These are phyloP conservation scores for Funneliformis geosporum DNA, from an alignment of 192 early-diverging fungal species.

Conservation along the genomic window DNA sequence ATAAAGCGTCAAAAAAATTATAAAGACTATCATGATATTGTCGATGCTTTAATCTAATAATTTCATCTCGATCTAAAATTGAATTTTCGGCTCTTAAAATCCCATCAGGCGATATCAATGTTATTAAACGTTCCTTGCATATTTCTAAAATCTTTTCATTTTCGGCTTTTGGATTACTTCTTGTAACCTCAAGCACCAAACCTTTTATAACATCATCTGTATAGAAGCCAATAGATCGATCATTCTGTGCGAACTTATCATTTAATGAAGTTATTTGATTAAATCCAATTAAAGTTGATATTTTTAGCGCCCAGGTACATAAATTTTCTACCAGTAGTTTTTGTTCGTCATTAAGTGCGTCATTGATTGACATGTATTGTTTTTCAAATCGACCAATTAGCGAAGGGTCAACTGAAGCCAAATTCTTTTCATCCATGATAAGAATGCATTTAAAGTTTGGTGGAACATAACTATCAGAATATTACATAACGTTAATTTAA, in stretches of 20 bases:
- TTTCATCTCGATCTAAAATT: conserved; percentile 1
- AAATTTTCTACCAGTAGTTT: background rate
- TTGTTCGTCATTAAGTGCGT: background rate
- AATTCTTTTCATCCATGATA: conserved; percentile 20
- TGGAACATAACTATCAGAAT: background rate
- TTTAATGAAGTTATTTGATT: background rate
- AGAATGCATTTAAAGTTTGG: conserved; percentile 24
- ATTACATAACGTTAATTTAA: background rate
- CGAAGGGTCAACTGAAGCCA: background rate
- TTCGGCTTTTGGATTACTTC: background rate
- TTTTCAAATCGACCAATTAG: conserved; percentile 26
- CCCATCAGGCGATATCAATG: conserved; percentile 25
- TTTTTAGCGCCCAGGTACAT: background rate
- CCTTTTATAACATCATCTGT: conserved; percentile 18
- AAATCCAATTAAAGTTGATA: background rate
- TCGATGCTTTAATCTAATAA: background rate
- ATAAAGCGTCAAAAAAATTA: background rate
- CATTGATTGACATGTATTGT: conserved; percentile 13
- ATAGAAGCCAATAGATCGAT: conserved; percentile 30
- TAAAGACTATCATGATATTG: background rate
- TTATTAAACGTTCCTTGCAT: conserved; percentile 25
- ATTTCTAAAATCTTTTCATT: conserved; percentile 9
- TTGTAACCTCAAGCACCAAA: background rate
- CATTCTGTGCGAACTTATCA: background rate
- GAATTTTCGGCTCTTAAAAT: conserved; percentile 19